phyloP scores from a whole-genome alignment of 345 rosid species.

The Populus nigra region DNA sequence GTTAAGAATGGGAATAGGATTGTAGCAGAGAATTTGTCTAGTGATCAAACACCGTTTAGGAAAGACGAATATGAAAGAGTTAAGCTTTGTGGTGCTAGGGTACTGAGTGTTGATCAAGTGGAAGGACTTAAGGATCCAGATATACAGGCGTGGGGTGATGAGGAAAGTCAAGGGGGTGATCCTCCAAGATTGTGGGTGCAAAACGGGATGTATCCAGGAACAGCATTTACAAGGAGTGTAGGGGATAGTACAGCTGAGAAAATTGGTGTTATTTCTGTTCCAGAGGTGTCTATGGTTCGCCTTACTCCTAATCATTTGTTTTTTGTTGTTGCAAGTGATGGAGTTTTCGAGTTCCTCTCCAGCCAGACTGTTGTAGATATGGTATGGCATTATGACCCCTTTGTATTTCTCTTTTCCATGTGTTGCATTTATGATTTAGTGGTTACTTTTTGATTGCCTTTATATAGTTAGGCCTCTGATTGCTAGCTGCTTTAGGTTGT shows the following conservation, averaged over 20 bases:
- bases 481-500: neutral
- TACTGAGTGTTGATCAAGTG: slow-evolving; percentile 89
- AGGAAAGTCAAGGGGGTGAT: slow-evolving; percentile 86
- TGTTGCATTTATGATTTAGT: neutral
- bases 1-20: slow-evolving; percentile 57
- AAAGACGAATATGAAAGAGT: slow-evolving; percentile 90
- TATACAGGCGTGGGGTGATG: slow-evolving; percentile 80
- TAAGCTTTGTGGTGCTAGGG: slow-evolving; percentile 86
- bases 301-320: slow-evolving; percentile 68
- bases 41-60: slow-evolving; percentile 93
- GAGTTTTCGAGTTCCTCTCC: slow-evolving; percentile 90
- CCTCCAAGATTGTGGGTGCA: slow-evolving; percentile 98
- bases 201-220: slow-evolving; percentile 91
- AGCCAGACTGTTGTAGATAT: slow-evolving; percentile 84
- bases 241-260: slow-evolving; percentile 85
- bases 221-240: slow-evolving; percentile 90
- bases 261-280: slow-evolving; percentile 81
- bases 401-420: neutral
- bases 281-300: slow-evolving; percentile 66
- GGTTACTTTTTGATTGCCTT: neutral
- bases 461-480: slow-evolving; percentile 9
- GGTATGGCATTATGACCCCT: slow-evolving; percentile 42
- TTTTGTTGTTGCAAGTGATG: slow-evolving; percentile 95
- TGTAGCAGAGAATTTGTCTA: slow-evolving; percentile 78
- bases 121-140: slow-evolving; percentile 86